Conservation (phyloP, 345 rosid species). For the Durio zibethinus region DNA sequence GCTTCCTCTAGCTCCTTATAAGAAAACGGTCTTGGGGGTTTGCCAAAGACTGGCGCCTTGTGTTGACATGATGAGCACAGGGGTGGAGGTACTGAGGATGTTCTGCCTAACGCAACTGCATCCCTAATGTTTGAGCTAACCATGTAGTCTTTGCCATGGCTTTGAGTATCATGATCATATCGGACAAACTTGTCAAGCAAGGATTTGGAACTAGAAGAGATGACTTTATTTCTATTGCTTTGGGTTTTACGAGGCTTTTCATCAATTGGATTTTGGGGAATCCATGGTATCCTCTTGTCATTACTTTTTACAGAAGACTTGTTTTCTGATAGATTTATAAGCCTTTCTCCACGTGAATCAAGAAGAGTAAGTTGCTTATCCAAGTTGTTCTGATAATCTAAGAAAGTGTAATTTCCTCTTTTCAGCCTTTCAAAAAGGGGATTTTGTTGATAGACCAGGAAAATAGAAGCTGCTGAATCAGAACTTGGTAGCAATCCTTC, state of each 20-base stretch:
- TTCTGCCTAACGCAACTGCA: constrained; percentile 49
- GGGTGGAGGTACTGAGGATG: constrained; percentile 66
- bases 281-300: constrained; percentile 38
- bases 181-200: constrained; percentile 47
- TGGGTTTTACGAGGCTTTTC: constrained; percentile 17
- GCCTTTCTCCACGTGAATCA: constrained; percentile 23
- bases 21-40: constrained; percentile 61
- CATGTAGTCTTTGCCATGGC: constrained; percentile 23
- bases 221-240: constrained; percentile 19
- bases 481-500: constrained; percentile 37
- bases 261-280: constrained; percentile 42
- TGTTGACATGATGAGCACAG: constrained; percentile 69
- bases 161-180: constrained; percentile 43
- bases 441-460: constrained; percentile 45
- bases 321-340: constrained; percentile 28
- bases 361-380: constrained; percentile 17
- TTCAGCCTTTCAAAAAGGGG: constrained; percentile 54
- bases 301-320: constrained; percentile 17
- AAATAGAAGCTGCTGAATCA: constrained; percentile 31
- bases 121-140: constrained; percentile 36
- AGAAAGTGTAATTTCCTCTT: constrained; percentile 22
- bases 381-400: constrained; percentile 17
- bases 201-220: constrained; percentile 35
- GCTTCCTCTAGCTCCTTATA: constrained; percentile 55
- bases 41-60: constrained; percentile 63